Evolutionary conservation across 2,329 filamentous ascomycete species (phyloP).

Genomic region (Phialocephala sp.): DNA sequence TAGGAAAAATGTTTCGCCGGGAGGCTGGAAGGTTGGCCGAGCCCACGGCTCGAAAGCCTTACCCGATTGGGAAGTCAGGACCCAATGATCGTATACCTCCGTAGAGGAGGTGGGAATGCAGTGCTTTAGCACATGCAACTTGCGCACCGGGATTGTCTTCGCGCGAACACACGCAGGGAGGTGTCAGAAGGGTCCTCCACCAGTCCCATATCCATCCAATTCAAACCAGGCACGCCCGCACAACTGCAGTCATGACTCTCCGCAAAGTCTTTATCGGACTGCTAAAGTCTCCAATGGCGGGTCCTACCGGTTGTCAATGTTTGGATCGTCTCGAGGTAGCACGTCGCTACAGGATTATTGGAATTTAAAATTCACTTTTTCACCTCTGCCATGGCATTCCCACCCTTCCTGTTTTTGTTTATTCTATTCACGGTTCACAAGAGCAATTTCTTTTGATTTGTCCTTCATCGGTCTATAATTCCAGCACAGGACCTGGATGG

Average conservation of each 20-base stretch:
- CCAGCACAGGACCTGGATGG: background rate
- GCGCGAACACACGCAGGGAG: background rate
- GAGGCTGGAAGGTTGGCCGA: background rate
- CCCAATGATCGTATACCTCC: background rate
- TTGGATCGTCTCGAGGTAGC: conserved; percentile 1
- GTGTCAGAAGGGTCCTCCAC: background rate
- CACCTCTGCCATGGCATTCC: background rate
- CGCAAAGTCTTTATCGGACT: conserved; percentile 4
- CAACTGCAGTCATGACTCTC: background rate
- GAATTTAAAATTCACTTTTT: conserved; percentile 3
- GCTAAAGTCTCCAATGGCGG: background rate
- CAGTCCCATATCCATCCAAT: background rate
- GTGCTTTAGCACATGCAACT: background rate
- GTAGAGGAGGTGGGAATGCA: no score
- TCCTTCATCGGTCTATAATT: no score
- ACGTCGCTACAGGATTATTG: background rate
- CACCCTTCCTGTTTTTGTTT: background rate
- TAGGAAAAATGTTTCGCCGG: background rate
- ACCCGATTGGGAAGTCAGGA: background rate
- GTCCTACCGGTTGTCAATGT: background rate
- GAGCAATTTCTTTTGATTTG: background rate
- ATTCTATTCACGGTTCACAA: background rate
- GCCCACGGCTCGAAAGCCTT: background rate
- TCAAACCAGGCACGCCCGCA: background rate
- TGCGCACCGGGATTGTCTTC: no score